Base-by-base conservation (phyloP, 2,329 filamentous ascomycete species). In the Talaromyces sp. region DNA sequence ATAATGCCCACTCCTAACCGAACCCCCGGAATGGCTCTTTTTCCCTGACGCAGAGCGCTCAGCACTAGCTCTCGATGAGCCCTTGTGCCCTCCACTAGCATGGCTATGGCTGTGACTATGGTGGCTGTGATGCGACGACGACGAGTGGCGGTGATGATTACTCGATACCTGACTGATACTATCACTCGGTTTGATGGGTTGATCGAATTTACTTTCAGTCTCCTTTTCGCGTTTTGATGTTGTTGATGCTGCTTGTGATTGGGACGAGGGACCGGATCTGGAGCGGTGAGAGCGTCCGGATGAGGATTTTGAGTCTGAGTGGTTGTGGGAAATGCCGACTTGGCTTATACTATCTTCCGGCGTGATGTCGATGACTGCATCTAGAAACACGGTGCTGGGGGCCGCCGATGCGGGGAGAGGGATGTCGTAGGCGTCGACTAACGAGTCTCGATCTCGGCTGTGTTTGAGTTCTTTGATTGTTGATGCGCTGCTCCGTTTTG, bases 331-430 rank as follows among this genome's bases (percentile, higher is more conserved):
- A 36, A 70, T 68, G n/a, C 73, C 76, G 29, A 93, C 83, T 58
- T 92, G 90, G 69, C 88, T 88, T 67, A 93, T 86, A 0, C 92
- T 96, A 77, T 97, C 93, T 64, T 90, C 85, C 8, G 92, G 89
- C 0, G 89, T 90, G 69, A 99, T 82, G 19, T 58, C 64, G 45
- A 64, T 75, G 13, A 75, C 69, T 11, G 58, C 65, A 34, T 70
- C 69, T 17, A 72, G 62, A 60, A 70, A 73, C 29, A 73, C 68
- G 19, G 71, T 71, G 64, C 70, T 72, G 8, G 74, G 75, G 7
- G 71, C 64, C 19, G 75, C 70, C 62, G 73, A 77, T 29, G 75
- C 73, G 0, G 75, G 75, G 3, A 77, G 69, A 5, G 75, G 74
- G 13, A 77, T 66, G 29, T 76, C 61, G 53, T 63, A 64, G 2